A percentile compares a stretch with the other conserved stretches of the same genome.
phyloP scores from a whole-genome alignment of 176 grass and related monocot species.

The Poa annua region DNA sequence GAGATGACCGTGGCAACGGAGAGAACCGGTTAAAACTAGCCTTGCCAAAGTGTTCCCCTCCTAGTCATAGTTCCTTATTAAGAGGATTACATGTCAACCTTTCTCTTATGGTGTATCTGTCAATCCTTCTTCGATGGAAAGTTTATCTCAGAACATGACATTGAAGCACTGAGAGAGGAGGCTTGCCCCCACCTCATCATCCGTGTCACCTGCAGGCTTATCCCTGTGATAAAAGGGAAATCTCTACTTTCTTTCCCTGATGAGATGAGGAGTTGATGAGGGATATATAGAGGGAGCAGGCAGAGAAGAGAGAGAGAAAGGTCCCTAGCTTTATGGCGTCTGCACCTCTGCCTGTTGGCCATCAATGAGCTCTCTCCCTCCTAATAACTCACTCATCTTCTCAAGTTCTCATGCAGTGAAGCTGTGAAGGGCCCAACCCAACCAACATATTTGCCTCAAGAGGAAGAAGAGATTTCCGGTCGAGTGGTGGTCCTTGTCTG shows the following conservation, averaged over 20 bases:
- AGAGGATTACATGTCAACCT: background rate
- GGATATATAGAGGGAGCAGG: slow-evolving; percentile 8
- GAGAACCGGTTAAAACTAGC: too few species aligned
- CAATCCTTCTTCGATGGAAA: background rate
- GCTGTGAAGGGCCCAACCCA: background rate
- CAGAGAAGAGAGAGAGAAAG: slow-evolving; percentile 33
- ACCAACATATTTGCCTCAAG: background rate
- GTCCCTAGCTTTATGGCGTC: slow-evolving; percentile 12
- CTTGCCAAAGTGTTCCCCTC: background rate
- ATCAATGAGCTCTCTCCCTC: background rate
- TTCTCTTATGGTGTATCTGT: background rate
- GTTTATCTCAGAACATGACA: background rate
- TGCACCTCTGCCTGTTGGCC: slow-evolving; percentile 23
- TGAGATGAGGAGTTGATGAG: background rate
- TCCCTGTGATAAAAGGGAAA: slow-evolving; percentile 1
- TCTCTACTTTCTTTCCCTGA: background rate
- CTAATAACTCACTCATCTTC: slow-evolving; percentile 12
- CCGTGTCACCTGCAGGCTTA: slow-evolving; percentile 1
- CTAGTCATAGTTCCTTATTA: slow-evolving; percentile 1
- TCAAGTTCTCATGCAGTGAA: background rate
- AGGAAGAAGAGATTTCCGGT: background rate
- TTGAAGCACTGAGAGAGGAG: background rate
- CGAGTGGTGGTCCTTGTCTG: background rate
- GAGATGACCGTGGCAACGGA: too few species aligned
- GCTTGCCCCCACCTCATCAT: background rate